phyloP scores from a whole-genome alignment of 768 basidiomycete genomes.

The Hortiboletus campestris region DNA sequence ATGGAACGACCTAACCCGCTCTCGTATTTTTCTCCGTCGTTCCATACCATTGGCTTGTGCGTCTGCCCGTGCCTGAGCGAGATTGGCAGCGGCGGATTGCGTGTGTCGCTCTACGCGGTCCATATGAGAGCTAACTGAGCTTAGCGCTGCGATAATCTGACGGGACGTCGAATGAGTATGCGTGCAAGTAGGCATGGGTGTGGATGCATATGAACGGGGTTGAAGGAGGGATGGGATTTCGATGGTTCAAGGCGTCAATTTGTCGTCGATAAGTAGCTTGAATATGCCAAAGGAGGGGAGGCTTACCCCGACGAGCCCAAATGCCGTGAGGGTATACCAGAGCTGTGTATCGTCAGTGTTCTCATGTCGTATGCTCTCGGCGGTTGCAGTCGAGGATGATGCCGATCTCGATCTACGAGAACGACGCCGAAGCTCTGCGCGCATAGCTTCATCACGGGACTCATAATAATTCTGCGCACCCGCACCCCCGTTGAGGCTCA shows the following conservation, averaged over 20 bases:
- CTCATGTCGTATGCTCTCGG: not conserved
- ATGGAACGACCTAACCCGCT: conserved; percentile 39
- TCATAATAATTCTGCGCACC: conserved; percentile 1
- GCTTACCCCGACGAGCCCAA: conserved; percentile 18
- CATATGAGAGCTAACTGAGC: conserved; percentile 23
- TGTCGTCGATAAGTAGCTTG: not conserved
- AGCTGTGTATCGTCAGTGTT: conserved; percentile 1
- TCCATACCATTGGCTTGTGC: conserved; percentile 54
- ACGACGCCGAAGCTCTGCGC: conserved; percentile 51
- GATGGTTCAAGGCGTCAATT: not conserved
- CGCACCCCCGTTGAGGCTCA: not conserved
- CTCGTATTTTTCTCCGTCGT: conserved; percentile 49
- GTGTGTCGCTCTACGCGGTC: conserved; percentile 43
- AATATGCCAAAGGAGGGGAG: not conserved
- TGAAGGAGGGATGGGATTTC: not conserved
- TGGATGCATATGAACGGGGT: not conserved
- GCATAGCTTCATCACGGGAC: conserved; percentile 39
- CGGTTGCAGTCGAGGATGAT: conserved; percentile 20
- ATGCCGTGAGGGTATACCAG: conserved; percentile 10
- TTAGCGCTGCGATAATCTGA: conserved; percentile 11
- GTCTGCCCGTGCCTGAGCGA: conserved; percentile 57
- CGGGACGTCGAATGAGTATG: no score
- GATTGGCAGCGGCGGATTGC: conserved; percentile 51
- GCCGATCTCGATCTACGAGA: conserved; percentile 24
- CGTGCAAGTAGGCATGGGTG: not conserved